phyloP scores from a whole-genome alignment of 148 eudicot genomes.

The Camellia lanceoleosa region DNA sequence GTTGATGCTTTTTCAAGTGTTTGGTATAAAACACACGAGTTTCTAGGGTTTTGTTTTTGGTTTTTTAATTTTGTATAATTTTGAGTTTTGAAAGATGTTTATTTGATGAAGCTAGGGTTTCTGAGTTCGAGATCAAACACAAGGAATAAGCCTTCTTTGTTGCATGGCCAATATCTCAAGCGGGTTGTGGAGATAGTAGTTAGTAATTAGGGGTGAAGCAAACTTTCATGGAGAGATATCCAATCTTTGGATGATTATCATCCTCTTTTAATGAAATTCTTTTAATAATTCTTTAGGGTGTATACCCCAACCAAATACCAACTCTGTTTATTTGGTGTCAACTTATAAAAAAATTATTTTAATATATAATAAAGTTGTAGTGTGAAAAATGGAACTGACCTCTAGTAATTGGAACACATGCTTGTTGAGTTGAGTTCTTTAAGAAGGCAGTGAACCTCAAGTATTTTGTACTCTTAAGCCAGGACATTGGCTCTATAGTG shows the following conservation, averaged over 20 bases:
- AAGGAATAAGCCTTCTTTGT: neutral
- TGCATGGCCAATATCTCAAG: neutral
- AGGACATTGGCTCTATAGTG: too few species aligned
- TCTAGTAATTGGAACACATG: too few species aligned
- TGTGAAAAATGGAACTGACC: too few species aligned
- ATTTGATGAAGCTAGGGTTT: conserved; percentile 11
- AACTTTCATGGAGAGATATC: too few species aligned
- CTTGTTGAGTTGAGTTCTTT: too few species aligned
- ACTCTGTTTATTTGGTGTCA: neutral
- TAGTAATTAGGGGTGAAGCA: neutral
- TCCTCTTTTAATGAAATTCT: neutral
- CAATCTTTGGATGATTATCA: neutral
- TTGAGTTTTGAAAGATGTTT: neutral
- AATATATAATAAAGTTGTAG: neutral
- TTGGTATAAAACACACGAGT: neutral
- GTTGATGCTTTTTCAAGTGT: neutral
- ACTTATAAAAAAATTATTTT: neutral
- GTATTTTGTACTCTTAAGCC: too few species aligned
- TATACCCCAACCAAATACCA: neutral
- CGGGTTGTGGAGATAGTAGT: neutral
- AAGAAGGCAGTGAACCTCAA: too few species aligned
- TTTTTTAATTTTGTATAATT: neutral
- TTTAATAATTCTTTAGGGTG: neutral
- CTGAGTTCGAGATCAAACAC: neutral
- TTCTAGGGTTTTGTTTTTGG: neutral